Evolutionary conservation across 495 filamentous ascomycete species (phyloP).

Genomic region (Lepraria neglecta): DNA sequence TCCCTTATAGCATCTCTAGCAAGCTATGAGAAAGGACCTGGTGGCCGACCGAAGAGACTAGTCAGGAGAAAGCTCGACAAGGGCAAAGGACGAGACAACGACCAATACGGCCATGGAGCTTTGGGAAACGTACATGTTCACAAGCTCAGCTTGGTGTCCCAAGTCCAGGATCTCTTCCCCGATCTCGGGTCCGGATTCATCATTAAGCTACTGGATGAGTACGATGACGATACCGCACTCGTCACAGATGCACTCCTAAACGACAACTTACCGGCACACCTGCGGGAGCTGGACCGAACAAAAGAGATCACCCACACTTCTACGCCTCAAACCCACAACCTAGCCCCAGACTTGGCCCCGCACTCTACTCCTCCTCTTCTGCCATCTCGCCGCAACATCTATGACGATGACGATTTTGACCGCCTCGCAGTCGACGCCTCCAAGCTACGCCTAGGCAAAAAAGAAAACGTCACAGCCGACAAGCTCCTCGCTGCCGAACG

Average conservation of each 20-base stretch:
- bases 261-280: constrained; percentile 60
- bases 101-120: constrained; percentile 40
- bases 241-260: constrained; percentile 82
- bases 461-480: constrained; percentile 59
- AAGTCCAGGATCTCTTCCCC: constrained; percentile 90
- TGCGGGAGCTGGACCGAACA: constrained; percentile 48
- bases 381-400: constrained; percentile 55
- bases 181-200: constrained; percentile 81
- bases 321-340: constrained; percentile 33
- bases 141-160: constrained; percentile 72
- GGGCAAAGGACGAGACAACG: constrained; percentile 55
- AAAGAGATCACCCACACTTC: constrained; percentile 43
- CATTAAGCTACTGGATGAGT: constrained; percentile 69
- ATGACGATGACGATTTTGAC: constrained; percentile 77
- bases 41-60: constrained; percentile 48
- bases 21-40: constrained; percentile 48
- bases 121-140: constrained; percentile 63
- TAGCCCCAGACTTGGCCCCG: constrained; percentile 41
- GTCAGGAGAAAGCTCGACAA: constrained; percentile 49
- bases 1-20: constrained; percentile 49
- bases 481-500: constrained; percentile 45
- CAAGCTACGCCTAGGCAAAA: constrained; percentile 63
- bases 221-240: constrained; percentile 68
- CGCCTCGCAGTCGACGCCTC: constrained; percentile 55
- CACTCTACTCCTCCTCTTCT: constrained; percentile 32